Percentiles rank a stretch among this genome's conserved stretches.
Conservation (phyloP, 78 protist genomes). For the Protostelium mycophagum region DNA sequence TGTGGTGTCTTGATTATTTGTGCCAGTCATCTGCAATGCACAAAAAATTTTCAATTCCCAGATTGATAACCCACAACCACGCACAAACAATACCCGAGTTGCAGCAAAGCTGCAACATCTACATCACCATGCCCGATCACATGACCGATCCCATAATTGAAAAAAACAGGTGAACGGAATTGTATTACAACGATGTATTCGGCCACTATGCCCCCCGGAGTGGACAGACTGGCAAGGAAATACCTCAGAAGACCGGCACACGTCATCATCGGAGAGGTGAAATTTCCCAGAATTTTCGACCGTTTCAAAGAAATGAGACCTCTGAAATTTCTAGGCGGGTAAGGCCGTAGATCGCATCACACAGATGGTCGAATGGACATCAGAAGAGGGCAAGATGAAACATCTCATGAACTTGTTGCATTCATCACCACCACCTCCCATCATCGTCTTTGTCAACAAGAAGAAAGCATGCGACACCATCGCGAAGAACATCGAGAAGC, state of each 20-base stretch:
- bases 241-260: conserved; percentile 74
- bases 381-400: conserved; percentile 48
- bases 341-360: conserved; percentile 70
- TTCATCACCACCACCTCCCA: conserved; percentile 69
- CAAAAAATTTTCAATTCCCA: background rate
- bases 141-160: conserved; percentile 57
- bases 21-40: too few species aligned
- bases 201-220: conserved; percentile 87
- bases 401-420: conserved; percentile 9
- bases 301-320: background rate
- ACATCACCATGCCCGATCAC: too few species aligned
- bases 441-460: conserved; percentile 81
- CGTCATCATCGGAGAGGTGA: conserved; percentile 73
- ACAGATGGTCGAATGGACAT: conserved; percentile 61
- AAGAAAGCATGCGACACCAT: conserved; percentile 49
- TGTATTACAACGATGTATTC: conserved; percentile 82
- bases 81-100: too few species aligned
- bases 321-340: conserved; percentile 32
- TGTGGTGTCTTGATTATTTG: too few species aligned
- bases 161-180: conserved; percentile 3
- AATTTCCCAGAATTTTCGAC: too few species aligned
- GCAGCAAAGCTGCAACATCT: too few species aligned
- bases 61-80: background rate
- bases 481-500: conserved; percentile 12
- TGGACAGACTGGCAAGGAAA: conserved; percentile 76